A percentile compares a stretch with the other conserved stretches of the same genome.
Conservation (phyloP, 495 filamentous ascomycete genomes). For the Aspergillus kassunensis region DNA sequence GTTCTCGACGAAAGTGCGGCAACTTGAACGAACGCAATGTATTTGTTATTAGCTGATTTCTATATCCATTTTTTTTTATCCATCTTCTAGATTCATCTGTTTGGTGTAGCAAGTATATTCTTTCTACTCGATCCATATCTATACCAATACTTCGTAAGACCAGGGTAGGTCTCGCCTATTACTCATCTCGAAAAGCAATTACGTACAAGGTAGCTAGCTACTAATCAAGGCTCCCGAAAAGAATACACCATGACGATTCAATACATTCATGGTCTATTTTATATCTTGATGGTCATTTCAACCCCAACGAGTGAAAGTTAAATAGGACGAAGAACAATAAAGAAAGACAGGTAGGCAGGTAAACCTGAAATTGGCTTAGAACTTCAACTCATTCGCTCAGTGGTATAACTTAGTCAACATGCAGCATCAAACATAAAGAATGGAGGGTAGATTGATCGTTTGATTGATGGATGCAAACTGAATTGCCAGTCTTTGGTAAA, state of each 20-base stretch:
- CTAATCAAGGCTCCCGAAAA: too few relatives aligned
- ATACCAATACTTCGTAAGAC: too few relatives aligned
- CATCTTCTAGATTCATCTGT: not conserved
- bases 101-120: too few relatives aligned
- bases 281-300: not conserved
- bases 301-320: not conserved
- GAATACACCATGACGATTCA: too few relatives aligned
- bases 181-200: too few relatives aligned
- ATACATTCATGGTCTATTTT: not conserved
- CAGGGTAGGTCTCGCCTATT: too few relatives aligned
- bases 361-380: not conserved
- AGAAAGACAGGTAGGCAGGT: not conserved
- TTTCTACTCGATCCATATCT: too few relatives aligned
- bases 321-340: too few relatives aligned
- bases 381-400: not conserved
- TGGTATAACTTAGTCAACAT: constrained; percentile 2
- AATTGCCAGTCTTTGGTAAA: not conserved
- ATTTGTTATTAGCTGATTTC: not conserved
- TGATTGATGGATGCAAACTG: too few relatives aligned
- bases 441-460: not conserved
- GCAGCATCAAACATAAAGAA: constrained; percentile 2
- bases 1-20: constrained; percentile 38
- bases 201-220: too few relatives aligned
- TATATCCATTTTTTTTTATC: not conserved
- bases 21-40: too few relatives aligned